Base-by-base conservation (phyloP, 371 early-diverging fungal species). In the Capniomyces stellatus region DNA sequence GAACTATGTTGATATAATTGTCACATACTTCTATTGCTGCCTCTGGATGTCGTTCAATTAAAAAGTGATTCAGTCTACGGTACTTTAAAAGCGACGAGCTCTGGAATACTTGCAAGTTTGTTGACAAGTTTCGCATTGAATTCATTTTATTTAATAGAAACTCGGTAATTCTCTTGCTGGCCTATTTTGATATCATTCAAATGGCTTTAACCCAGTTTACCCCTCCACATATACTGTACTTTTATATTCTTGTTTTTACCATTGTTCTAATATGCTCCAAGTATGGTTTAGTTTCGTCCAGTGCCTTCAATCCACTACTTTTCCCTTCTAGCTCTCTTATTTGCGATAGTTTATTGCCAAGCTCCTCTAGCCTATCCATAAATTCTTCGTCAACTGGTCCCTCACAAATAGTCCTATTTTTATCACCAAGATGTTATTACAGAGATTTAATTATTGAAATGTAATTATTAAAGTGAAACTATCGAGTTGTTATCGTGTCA, bases 31-130 rank as follows among this genome's bases (percentile, higher is more conserved):
- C 95, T 10, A 71, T 58, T 0, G 92, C 92, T 0, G 84, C 90
- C 42, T 91, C 90, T n/a, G 76, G 72, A 62, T 89, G 89, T 19
- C 89, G 71, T 56, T 87, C 85, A 57, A 87, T 69, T 21, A 92
- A 70, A 66, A 93, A 95, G 60, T 77, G 78, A 60, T 87, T 82
- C 10, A 92, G 72, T 43, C 80, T 82, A 51, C 85, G 85, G 69
- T 85, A 90, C 64, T 89, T 89, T 19, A 90, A 61, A 30, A 95
- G 72, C 13, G 85, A 76, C 1, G 83, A 86, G 60, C 85, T 84
- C 61, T 95, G 93, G 66, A 91, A 74, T 23, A 91, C 85, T 55
- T 86, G 82, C 2, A 92, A 78, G 58, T 93, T 94, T 49, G 93
- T 84, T 64, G 83, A 88, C 12, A 89, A 85, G 28, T 82, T 75